These are phyloP conservation scores for Neoboletus brunneissimus DNA, from an alignment of 768 basidiomycete genomes.

Conservation along the genomic window DNA sequence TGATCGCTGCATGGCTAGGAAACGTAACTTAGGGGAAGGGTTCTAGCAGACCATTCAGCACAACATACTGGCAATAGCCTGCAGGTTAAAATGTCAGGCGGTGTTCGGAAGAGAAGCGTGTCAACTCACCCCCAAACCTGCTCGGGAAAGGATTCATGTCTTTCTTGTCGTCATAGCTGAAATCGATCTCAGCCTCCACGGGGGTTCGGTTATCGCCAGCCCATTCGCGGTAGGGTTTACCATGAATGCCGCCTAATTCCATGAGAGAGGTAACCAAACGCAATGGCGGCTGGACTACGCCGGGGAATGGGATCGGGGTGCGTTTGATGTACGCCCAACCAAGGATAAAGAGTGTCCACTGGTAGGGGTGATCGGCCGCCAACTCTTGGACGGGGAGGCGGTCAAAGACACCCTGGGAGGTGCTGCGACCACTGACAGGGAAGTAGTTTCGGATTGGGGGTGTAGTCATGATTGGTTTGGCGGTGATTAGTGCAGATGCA, in stretches of 20 bases:
- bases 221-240: conserved; percentile 26
- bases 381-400: conserved; percentile 26
- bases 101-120: not conserved
- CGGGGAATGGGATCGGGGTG: conserved; percentile 10
- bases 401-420: conserved; percentile 14
- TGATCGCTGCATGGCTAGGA: conserved; percentile 19
- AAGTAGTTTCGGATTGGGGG: conserved; percentile 10
- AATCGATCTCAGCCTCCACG: conserved; percentile 15
- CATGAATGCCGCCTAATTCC: conserved; percentile 26
- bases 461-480: not conserved
- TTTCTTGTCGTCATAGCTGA: conserved; percentile 20
- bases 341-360: conserved; percentile 29
- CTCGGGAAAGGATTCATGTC: conserved; percentile 26
- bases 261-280: conserved; percentile 10
- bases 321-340: conserved; percentile 17
- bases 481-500: not conserved
- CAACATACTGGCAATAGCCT: conserved; percentile 30
- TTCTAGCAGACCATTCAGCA: not conserved
- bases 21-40: not conserved
- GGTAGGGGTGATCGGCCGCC: conserved; percentile 17
- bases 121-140: conserved; percentile 24
- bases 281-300: conserved; percentile 15
- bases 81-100: not conserved
- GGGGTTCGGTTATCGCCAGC: conserved; percentile 20
- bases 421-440: conserved; percentile 20